A percentile compares a stretch with the other conserved stretches of the same genome.
phyloP scores from a whole-genome alignment of 352 stramenopile species.

The Phytophthora megakarya region DNA sequence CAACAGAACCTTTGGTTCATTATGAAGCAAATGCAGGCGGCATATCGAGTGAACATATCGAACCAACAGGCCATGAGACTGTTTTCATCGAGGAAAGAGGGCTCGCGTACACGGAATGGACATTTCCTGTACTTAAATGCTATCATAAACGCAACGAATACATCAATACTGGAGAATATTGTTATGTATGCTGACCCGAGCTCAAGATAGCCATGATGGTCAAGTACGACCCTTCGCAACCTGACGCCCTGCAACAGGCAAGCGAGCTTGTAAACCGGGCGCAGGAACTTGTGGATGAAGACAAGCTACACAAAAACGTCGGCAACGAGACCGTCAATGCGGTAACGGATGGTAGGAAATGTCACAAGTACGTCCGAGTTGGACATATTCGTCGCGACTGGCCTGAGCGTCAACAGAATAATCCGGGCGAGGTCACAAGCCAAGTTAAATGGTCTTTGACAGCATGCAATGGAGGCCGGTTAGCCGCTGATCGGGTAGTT shows the following conservation, averaged over 20 bases:
- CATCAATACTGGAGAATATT: constrained; percentile 16
- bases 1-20: constrained; percentile 7
- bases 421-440: neutral
- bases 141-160: neutral
- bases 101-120: neutral
- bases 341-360: neutral
- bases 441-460: constrained; percentile 5
- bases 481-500: neutral
- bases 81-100: neutral
- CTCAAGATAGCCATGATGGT: constrained; percentile 11
- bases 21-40: constrained; percentile 4
- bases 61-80: constrained; percentile 4
- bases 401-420: neutral
- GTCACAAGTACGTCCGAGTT: neutral
- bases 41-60: constrained; percentile 4
- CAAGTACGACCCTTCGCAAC: constrained; percentile 2
- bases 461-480: neutral
- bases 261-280: constrained; percentile 1
- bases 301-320: neutral
- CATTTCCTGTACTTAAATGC: constrained; percentile 17
- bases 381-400: constrained; percentile 1
- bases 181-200: constrained; percentile 14
- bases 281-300: neutral
- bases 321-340: neutral
- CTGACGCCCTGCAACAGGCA: constrained; percentile 4